A percentile compares a stretch with the other conserved stretches of the same genome.
These are phyloP conservation scores for Yarrowia alimentaria DNA, from an alignment of 805 yeast genomes.

Conservation along the genomic window DNA sequence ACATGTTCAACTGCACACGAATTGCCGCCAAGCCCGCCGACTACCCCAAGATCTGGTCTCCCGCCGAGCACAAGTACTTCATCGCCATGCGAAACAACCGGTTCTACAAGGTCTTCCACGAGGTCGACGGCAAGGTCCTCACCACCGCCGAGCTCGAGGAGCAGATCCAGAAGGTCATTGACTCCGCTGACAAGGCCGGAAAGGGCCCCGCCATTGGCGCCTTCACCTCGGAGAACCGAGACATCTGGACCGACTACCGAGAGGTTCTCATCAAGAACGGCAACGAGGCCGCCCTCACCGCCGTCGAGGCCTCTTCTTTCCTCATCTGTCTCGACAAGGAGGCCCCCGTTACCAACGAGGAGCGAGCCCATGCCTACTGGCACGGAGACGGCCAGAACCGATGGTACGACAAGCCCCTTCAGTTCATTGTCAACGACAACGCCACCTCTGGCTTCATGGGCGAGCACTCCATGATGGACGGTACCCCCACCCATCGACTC, in stretches of 20 bases:
- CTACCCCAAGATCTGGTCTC: conserved; percentile 41
- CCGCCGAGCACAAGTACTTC: conserved; percentile 51
- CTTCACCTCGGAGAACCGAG: conserved; percentile 81
- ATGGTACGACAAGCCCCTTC: conserved; percentile 87
- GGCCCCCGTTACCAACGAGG: conserved; percentile 72
- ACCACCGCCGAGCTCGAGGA: conserved; percentile 45
- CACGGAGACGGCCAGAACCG: conserved; percentile 94
- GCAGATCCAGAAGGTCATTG: conserved; percentile 58
- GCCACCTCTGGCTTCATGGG: conserved; percentile 91
- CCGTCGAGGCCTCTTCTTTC: conserved; percentile 76
- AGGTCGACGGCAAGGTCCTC: conserved; percentile 41
- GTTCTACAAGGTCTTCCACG: conserved; percentile 65
- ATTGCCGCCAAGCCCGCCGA: conserved; percentile 49
- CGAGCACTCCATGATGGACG: conserved; percentile 98
- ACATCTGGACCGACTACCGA: conserved; percentile 67
- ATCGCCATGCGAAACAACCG: conserved; percentile 72
- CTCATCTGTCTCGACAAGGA: conserved; percentile 75
- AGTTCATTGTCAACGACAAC: conserved; percentile 75
- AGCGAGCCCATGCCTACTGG: conserved; percentile 83
- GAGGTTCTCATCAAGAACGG: conserved; percentile 52
- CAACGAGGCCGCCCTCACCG: conserved; percentile 59
- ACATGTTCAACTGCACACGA: conserved; percentile 88
- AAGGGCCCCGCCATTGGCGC: conserved; percentile 65
- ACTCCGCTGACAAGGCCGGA: conserved; percentile 43
- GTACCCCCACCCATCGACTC: conserved; percentile 87